Evolutionary conservation across 352 stramenopile species (phyloP), one percentile per base, ranked within the genome.

Genomic region (Pythium aphanidermatum): DNA sequence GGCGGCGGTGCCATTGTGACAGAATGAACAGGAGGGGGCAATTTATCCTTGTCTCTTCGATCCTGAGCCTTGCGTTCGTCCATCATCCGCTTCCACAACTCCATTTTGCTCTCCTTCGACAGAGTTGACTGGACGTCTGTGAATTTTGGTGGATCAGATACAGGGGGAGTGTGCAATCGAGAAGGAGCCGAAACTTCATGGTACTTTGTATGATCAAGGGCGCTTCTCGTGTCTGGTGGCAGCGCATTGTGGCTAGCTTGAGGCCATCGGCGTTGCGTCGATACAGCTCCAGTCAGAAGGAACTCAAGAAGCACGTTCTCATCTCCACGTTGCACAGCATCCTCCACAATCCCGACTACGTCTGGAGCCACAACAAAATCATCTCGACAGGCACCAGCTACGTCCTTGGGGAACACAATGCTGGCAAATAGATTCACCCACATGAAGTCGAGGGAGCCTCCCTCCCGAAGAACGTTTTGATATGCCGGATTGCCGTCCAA

Each of bases 71-170:
- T 74, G 5, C 72, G 70, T 16, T 83, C 60, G 6, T 75, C 61
- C 30, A 70, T 65, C 40, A 82, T 70, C 1, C 63, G 68, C 55
- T 83, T 83, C 72, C 75, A 85, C 28, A 85, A 65, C 47, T 82
- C 61, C 45, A 85, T 58, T 28, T 85, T 87, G 51, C 35, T 66
- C 16, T 71, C 58, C 37, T 75, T 75, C 1, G 69, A 75, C 10
- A 84, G 26, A 0, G 40, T n/a, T n/a, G n/a, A n/a, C n/a, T n/a
- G n/a, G n/a, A n/a, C 54, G 7, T 48, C 33, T 1, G 7, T 28
- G n/a, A 13, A 20, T 20, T 23, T 23, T 13, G 46, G 14, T 27
- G 17, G 26, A n/a, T 11, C 27, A 21, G 8, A 3, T 33, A 36
- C 11, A 10, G 39, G 2, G 23, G 46, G n/a, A 21, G 21, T 20